These are phyloP conservation scores for Didymella pomorum DNA, from an alignment of 2,329 filamentous ascomycete genomes.

Conservation along the genomic window DNA sequence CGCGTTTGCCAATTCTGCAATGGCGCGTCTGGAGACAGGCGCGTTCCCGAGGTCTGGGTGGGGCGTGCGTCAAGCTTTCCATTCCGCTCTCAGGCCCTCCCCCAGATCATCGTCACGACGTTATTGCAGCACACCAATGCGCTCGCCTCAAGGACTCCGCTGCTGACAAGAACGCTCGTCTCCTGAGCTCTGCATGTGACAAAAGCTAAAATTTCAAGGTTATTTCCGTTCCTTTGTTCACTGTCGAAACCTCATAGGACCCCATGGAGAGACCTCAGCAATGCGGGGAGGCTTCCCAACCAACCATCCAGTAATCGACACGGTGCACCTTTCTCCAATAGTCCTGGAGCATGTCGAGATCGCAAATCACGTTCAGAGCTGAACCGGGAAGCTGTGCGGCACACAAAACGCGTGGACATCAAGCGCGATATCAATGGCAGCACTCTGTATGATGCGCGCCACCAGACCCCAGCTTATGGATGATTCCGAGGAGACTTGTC, in stretches of 20 bases:
- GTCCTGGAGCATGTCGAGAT: neutral
- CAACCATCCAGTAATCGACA: neutral
- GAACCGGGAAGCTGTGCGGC: neutral
- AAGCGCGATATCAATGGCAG: neutral
- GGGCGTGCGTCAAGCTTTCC: constrained; percentile 5
- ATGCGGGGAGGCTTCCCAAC: neutral
- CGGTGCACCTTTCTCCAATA: neutral
- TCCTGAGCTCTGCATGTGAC: neutral
- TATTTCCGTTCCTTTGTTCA: neutral
- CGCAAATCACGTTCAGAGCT: neutral
- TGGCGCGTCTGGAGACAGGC: neutral
- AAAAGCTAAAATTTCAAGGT: neutral
- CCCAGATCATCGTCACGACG: neutral
- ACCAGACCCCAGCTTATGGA: neutral
- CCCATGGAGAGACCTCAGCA: neutral
- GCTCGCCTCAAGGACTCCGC: neutral
- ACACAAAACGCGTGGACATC: neutral
- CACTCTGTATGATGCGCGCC: neutral
- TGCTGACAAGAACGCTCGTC: neutral
- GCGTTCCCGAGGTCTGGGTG: neutral
- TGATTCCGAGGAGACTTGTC: neutral
- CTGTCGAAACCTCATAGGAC: neutral
- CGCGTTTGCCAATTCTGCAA: constrained; percentile 4
- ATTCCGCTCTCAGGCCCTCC: neutral
- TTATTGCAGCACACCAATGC: neutral